Evolutionary conservation across 164 flowering plant genomes (phyloP).

Genomic region (Pachysandra terminalis): DNA sequence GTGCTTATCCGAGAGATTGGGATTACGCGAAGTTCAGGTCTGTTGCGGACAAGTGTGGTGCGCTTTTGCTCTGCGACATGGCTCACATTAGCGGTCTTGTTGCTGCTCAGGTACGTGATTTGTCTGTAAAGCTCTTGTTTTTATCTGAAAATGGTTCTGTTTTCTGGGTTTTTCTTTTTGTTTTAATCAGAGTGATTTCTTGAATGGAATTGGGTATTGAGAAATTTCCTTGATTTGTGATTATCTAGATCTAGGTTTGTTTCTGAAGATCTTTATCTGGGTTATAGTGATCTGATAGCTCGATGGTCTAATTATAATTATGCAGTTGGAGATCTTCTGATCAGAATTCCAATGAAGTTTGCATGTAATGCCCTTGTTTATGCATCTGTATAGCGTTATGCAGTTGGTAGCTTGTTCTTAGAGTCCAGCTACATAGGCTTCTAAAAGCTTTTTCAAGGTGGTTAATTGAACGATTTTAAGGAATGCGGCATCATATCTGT

Average conservation of each 20-base stretch:
- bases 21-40: conserved; percentile 70
- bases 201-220: conserved; percentile 9
- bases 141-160: not conserved
- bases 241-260: conserved; percentile 10
- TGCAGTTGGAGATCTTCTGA: not conserved
- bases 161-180: not conserved
- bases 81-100: conserved; percentile 99
- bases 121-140: not conserved
- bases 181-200: not conserved
- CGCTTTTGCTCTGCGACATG: conserved; percentile 93
- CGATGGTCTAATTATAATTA: no score
- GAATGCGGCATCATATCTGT: no score
- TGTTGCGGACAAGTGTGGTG: conserved; percentile 89
- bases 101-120: conserved; percentile 79
- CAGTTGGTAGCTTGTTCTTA: no score
- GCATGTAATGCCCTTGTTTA: no score
- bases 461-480: no score
- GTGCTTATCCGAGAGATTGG: conserved; percentile 97
- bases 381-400: no score
- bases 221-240: not conserved
- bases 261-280: not conserved
- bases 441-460: no score
- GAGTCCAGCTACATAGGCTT: no score
- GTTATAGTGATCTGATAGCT: no score
- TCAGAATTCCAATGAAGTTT: not conserved